Evolutionary conservation across 352 stramenopile genomes (phyloP), one percentile per base, ranked within the genome.

Genomic region (Blastocystis sp.): DNA sequence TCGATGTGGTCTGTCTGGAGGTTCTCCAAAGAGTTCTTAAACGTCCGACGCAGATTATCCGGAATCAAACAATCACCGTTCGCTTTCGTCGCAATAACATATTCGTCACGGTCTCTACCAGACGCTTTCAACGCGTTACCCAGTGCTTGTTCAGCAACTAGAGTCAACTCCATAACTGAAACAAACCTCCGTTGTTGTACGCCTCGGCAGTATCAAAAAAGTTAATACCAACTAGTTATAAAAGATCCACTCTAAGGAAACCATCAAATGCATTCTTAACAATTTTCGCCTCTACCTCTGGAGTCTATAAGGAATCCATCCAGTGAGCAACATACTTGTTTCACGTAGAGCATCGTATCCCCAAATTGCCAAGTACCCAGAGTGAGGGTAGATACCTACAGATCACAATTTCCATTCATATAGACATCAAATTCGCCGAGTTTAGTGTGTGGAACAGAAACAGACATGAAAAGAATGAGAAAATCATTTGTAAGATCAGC

Each of bases 191-290:
- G 11, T 94, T 47, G 24, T 93, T 93, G 90, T 95, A 95, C 0
- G 94, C 70, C 89, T 95, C 93, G 2, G 93, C 93, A 11, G 93
- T 95, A 91, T 95, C 93, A 76, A 95, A 93, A 41, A 95, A 93
- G 50, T 92, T 92, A 8, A 92, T 79, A 20, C 63, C 63, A 5
- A 68, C 63, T 90, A 79, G 9, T 34, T 13, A 7, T 76, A n/a
- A 90, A 6, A 75, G 90, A 76, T 26, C 30, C 39, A n/a, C 9
- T 90, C 39, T 50, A 4, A 63, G 4, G 9, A 4, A 9, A 88
- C 76, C 68, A 13, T 87, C 82, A 63, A 90, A 69, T 26, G 69
- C 82, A 54, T 69, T 69, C 53, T 87, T 70, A 34, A 90, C 82
- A 45, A 90, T 90, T 56, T 81, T 45, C 18, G 65, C 69, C 34